Evolutionary conservation across 2,329 filamentous ascomycete species (phyloP).

Genomic region (Epichloe hybrida): DNA sequence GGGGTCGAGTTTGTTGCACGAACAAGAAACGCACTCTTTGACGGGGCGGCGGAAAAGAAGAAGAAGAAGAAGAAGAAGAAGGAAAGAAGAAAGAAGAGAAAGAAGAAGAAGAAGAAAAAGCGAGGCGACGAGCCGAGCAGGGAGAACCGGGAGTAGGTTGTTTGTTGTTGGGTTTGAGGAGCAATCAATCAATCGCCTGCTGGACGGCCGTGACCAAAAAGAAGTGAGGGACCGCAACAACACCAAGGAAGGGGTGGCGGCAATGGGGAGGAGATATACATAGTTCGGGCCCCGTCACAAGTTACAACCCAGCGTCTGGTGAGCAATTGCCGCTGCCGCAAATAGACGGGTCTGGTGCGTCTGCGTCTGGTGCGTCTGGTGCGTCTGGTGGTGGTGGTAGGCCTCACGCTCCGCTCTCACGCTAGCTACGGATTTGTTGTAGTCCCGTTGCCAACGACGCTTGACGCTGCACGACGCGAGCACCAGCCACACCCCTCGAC

Average conservation of each 20-base stretch:
- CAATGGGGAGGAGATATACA: constrained; percentile 3
- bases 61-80: too few species aligned
- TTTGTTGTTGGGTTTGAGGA: background rate
- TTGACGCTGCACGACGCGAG: too few species aligned
- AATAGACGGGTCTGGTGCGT: too few species aligned
- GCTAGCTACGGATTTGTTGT: too few species aligned
- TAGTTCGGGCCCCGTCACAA: background rate
- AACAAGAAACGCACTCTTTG: constrained; percentile 1
- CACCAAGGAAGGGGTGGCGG: constrained; percentile 23
- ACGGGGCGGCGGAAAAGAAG: constrained; percentile 17
- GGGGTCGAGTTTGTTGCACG: background rate
- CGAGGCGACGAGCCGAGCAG: constrained; percentile 38
- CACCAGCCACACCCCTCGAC: too few species aligned
- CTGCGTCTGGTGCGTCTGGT: too few species aligned
- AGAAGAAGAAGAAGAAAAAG: constrained; percentile 22
- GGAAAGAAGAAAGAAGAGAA: constrained; percentile 22
- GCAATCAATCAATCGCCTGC: constrained; percentile 33
- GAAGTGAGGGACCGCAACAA: constrained; percentile 32
- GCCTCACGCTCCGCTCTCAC: too few species aligned
- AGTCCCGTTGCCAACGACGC: too few species aligned
- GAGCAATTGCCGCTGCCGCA: too few species aligned
- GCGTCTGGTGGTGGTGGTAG: too few species aligned
- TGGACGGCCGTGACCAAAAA: constrained; percentile 42
- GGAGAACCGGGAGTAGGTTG: constrained; percentile 15
- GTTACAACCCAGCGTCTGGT: too few species aligned